Base-by-base conservation (phyloP, 2,329 filamentous ascomycete species). In the Xylaria sp. region DNA sequence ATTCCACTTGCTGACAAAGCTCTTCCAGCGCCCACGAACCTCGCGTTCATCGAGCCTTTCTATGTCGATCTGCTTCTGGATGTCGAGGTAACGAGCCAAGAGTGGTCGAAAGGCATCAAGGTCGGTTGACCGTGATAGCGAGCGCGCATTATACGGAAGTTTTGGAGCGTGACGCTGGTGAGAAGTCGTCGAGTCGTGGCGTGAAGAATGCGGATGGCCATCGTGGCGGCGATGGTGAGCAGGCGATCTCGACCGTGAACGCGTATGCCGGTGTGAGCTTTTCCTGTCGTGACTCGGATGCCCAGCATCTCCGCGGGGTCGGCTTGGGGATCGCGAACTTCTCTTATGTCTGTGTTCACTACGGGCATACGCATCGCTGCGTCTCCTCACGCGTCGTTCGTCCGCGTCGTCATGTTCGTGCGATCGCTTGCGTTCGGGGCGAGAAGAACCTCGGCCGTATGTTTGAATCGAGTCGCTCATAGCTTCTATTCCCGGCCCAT, bases 1-100 rank as follows among this genome's bases (percentile, higher is more conserved):
- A 82, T 99, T 99, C 95, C 96, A 99, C 84, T 94, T 95, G 4
- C 87, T 85, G 13, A 95, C 79, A 76, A 98, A 99, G 78, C 93
- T 95, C 85, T 97, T 97, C 94, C 95, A 99, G 64, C 95, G 85
- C 1, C 94, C 94, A 72, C 86, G 91, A 0, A 90, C 81, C 78
- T 97, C 94, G n/a, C 87, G 86, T 71, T 93, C 90, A 65, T 89
- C 87, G 73, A 98, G 83, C 10, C 88, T 86, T 20, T 89, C 85
- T 1, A 97, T 82, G 62, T 90, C 82, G 48, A 92, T 86, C 46
- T 89, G 85, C 81, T 97, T 97, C 80, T 98, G 95, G 40, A 97
- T 87, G 74, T 94, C 92, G 31, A 98, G 86, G 75, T 97, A 98
- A 57, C 92, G 88, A 17, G 90, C 92, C 71, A 97, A 93, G 67